A percentile compares a stretch with the other conserved stretches of the same genome.
phyloP scores from a whole-genome alignment of 768 basidiomycete genomes.

The Kwoniella newhampshirensis region DNA sequence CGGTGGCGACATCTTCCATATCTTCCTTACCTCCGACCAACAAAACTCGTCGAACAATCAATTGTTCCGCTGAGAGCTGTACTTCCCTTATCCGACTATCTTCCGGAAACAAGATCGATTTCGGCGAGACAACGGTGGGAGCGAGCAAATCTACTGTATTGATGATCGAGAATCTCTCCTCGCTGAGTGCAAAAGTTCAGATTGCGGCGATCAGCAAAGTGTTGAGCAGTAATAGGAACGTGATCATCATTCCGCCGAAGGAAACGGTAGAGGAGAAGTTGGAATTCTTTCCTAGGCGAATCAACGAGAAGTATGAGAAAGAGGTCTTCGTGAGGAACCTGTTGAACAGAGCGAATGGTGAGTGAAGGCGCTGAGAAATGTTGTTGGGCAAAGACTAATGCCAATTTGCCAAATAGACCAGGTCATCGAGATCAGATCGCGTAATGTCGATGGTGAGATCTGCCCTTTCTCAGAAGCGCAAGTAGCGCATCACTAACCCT shows the following conservation, averaged over 20 bases:
- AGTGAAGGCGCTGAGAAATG: conserved; percentile 2
- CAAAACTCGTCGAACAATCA: conserved; percentile 31
- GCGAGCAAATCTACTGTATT: conserved; percentile 35
- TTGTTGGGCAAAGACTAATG: neutral
- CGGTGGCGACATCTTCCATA: conserved; percentile 2
- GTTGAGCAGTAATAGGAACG: conserved; percentile 44
- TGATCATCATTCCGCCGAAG: conserved; percentile 44
- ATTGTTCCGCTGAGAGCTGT: conserved; percentile 42
- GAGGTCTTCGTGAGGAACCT: conserved; percentile 50
- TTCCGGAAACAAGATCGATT: conserved; percentile 38
- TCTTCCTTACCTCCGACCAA: conserved; percentile 6
- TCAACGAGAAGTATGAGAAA: conserved; percentile 51
- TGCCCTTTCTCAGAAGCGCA: neutral
- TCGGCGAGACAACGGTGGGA: conserved; percentile 50
- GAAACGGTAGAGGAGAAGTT: conserved; percentile 45
- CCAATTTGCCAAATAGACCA: conserved; percentile 27
- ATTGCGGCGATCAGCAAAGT: conserved; percentile 51
- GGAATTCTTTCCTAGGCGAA: conserved; percentile 52
- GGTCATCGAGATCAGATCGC: conserved; percentile 41
- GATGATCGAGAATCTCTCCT: conserved; percentile 40
- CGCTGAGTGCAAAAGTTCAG: conserved; percentile 46
- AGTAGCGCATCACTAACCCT: neutral
- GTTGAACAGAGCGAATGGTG: conserved; percentile 43
- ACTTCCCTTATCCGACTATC: conserved; percentile 41
- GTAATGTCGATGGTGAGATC: conserved; percentile 47